Evolutionary conservation across 768 basidiomycete species (phyloP).

Genomic region (Neoboletus subvelutipes): DNA sequence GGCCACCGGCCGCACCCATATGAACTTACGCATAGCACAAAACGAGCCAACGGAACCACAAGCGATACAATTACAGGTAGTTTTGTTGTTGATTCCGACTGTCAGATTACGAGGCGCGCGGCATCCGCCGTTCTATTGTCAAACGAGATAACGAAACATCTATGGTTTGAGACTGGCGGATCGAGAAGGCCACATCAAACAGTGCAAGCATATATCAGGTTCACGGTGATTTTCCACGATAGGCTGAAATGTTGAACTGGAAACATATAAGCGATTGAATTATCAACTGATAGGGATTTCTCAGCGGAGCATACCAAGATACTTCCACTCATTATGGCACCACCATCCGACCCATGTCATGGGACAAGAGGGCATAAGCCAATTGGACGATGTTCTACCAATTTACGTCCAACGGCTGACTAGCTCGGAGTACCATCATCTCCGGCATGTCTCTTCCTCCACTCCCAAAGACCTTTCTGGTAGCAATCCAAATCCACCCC

Average conservation of each 20-base stretch:
- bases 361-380: neutral
- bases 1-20: conserved; percentile 14
- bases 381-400: neutral
- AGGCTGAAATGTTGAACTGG: neutral
- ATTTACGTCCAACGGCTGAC: neutral
- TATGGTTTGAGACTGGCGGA: neutral
- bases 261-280: neutral
- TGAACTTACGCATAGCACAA: neutral
- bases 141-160: neutral
- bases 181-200: neutral
- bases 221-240: conserved; percentile 12
- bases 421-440: conserved; percentile 11
- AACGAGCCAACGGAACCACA: conserved; percentile 1
- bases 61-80: neutral
- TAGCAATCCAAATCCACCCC: conserved; percentile 65
- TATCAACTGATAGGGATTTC: neutral
- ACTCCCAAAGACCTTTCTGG: conserved; percentile 67
- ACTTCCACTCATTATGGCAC: neutral
- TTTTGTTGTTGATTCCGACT: neutral
- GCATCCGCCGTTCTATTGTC: conserved; percentile 7
- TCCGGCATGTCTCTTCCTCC: conserved; percentile 53
- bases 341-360: neutral
- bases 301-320: conserved; percentile 7
- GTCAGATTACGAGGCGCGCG: conserved; percentile 1
- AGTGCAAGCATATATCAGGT: neutral